Percentiles rank a stretch among this genome's conserved stretches.
Conservation (phyloP, 768 basidiomycete genomes). For the Cystoderma amianthinum region DNA sequence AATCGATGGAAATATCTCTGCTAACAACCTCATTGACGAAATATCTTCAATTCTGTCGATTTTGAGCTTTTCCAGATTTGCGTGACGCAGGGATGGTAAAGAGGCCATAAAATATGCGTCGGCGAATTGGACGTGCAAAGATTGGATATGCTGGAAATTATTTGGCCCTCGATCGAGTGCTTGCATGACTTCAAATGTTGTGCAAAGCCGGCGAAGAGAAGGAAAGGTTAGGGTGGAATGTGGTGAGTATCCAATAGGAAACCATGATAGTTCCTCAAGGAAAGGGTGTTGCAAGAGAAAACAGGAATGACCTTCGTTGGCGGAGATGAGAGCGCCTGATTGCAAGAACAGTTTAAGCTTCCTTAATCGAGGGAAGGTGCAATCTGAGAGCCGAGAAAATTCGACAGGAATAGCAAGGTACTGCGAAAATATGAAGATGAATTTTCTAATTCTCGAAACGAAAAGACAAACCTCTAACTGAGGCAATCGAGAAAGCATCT, state of each 20-base stretch:
- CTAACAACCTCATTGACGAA: too few species aligned
- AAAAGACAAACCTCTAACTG: constrained; percentile 19
- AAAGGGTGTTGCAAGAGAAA: background rate
- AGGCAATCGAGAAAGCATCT: constrained; percentile 19
- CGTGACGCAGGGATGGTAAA: too few species aligned
- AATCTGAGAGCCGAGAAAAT: background rate
- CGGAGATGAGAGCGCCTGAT: background rate
- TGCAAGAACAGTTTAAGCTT: background rate
- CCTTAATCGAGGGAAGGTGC: background rate
- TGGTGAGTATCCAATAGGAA: background rate
- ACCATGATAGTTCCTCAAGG: too few species aligned
- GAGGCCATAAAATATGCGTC: too few species aligned
- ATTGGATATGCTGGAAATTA: background rate
- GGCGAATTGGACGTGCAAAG: background rate
- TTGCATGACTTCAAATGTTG: background rate
- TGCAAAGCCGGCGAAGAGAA: background rate
- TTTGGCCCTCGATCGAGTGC: background rate
- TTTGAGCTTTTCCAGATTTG: too few species aligned
- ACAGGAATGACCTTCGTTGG: background rate
- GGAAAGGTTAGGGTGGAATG: background rate
- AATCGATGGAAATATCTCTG: background rate
- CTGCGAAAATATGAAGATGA: background rate
- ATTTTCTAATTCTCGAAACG: background rate
- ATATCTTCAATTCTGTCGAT: too few species aligned
- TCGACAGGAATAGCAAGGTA: background rate